Conservation (phyloP, 2,329 filamentous ascomycete genomes). For the Penicillium frequentans region DNA sequence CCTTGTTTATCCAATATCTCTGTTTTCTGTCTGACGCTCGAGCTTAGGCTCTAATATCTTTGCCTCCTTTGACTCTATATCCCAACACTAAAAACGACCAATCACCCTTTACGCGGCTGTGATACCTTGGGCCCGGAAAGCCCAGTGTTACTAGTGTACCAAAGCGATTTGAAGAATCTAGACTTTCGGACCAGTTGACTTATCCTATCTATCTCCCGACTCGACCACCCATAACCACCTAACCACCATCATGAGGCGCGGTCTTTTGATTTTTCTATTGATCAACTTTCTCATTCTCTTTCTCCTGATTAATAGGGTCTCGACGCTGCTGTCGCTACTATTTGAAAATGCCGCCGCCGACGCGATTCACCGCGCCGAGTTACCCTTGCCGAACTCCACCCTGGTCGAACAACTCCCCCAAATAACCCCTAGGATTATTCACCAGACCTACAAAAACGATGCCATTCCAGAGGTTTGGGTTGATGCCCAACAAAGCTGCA, state of each 20-base stretch:
- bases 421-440: conserved; percentile 73
- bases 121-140: too few relatives aligned
- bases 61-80: too few relatives aligned
- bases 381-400: conserved; percentile 64
- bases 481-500: conserved; percentile 64
- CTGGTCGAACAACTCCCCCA: conserved; percentile 57
- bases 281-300: conserved; percentile 64
- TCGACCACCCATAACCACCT: neutral
- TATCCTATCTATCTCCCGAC: too few relatives aligned
- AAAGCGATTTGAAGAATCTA: too few relatives aligned
- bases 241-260: conserved; percentile 56
- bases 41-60: too few relatives aligned
- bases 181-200: too few relatives aligned
- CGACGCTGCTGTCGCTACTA: conserved; percentile 69
- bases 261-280: conserved; percentile 63
- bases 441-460: conserved; percentile 73
- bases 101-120: too few relatives aligned
- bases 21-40: too few relatives aligned
- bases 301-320: conserved; percentile 66
- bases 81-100: too few relatives aligned
- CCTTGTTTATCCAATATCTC: too few relatives aligned
- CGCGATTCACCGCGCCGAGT: conserved; percentile 65
- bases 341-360: conserved; percentile 66
- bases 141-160: too few relatives aligned
- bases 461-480: conserved; percentile 67